Evolutionary conservation across 352 stramenopile genomes (phyloP).

Genomic region (Phytophthora macrochlamydospora): DNA sequence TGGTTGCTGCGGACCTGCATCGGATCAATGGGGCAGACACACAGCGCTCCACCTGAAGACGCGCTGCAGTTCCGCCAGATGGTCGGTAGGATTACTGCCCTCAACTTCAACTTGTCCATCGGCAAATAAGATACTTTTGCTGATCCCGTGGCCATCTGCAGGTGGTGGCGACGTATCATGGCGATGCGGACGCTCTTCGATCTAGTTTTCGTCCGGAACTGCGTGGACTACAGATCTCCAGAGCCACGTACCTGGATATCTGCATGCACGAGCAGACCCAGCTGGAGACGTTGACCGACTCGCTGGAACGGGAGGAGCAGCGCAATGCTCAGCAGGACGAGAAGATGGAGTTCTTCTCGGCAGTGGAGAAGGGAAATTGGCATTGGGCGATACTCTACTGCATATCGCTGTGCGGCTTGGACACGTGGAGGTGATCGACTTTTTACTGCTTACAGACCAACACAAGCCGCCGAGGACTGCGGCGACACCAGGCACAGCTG

Average conservation of each 20-base stretch:
- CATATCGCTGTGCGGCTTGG: slow-evolving; percentile 68
- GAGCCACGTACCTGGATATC: slow-evolving; percentile 79
- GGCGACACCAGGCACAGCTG: slow-evolving; percentile 11
- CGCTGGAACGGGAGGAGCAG: slow-evolving; percentile 53
- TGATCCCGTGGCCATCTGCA: slow-evolving; percentile 15
- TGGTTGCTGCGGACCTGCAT: neutral
- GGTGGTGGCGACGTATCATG: slow-evolving; percentile 55
- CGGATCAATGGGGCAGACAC: slow-evolving; percentile 55
- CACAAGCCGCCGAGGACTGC: slow-evolving; percentile 11
- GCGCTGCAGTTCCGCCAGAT: slow-evolving; percentile 65
- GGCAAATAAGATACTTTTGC: neutral
- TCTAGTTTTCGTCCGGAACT: slow-evolving; percentile 48
- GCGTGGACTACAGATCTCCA: slow-evolving; percentile 70
- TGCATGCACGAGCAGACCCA: slow-evolving; percentile 62
- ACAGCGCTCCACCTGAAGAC: slow-evolving; percentile 56
- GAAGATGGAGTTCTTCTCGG: slow-evolving; percentile 80
- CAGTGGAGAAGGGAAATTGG: slow-evolving; percentile 58
- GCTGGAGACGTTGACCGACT: slow-evolving; percentile 66
- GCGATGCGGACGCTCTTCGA: slow-evolving; percentile 48
- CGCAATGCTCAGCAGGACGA: slow-evolving; percentile 62
- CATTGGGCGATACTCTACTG: slow-evolving; percentile 73
- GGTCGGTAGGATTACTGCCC: slow-evolving; percentile 24
- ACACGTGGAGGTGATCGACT: slow-evolving; percentile 61
- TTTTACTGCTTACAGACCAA: slow-evolving; percentile 66
- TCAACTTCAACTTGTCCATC: neutral